These are phyloP conservation scores for Liquidambar formosana DNA, from an alignment of 164 flowering plant species.

Conservation along the genomic window DNA sequence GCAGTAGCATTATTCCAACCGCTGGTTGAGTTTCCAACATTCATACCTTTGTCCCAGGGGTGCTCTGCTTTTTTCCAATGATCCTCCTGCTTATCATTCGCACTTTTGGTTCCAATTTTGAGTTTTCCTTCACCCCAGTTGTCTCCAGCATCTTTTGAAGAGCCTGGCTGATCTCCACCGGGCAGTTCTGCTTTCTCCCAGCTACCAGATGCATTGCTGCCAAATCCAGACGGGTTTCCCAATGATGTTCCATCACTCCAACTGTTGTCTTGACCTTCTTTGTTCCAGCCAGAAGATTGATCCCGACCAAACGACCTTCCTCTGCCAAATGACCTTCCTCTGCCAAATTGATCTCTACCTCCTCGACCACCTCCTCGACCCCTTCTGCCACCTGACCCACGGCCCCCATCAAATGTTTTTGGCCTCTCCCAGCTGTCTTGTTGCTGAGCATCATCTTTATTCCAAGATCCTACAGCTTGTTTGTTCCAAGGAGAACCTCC, in stretches of 20 bases:
- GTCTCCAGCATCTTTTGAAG: conserved; percentile 14
- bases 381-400: conserved; percentile 41
- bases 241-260: not conserved
- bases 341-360: conserved; percentile 31
- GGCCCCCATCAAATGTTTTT: conserved; percentile 35
- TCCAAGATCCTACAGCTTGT: conserved; percentile 21
- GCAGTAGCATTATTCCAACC: conserved; percentile 14
- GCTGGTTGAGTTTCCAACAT: not conserved
- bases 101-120: not conserved
- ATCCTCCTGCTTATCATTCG: not conserved
- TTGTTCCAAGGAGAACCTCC: conserved; percentile 26
- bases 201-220: conserved; percentile 13
- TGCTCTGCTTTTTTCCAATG: conserved; percentile 8
- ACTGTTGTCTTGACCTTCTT: conserved; percentile 5
- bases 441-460: conserved; percentile 6
- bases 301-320: conserved; percentile 27
- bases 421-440: conserved; percentile 28
- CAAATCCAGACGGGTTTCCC: conserved; percentile 14
- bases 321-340: conserved; percentile 28
- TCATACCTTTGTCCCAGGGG: conserved; percentile 16
- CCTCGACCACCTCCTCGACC: conserved; percentile 32
- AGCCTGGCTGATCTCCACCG: conserved; percentile 16
- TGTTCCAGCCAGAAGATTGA: conserved; percentile 30
- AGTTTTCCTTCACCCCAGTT: conserved; percentile 23
- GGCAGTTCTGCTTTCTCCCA: conserved; percentile 31